phyloP scores from a whole-genome alignment of 1,284 basidiomycete genomes.

The Ceratobasidium sp. region DNA sequence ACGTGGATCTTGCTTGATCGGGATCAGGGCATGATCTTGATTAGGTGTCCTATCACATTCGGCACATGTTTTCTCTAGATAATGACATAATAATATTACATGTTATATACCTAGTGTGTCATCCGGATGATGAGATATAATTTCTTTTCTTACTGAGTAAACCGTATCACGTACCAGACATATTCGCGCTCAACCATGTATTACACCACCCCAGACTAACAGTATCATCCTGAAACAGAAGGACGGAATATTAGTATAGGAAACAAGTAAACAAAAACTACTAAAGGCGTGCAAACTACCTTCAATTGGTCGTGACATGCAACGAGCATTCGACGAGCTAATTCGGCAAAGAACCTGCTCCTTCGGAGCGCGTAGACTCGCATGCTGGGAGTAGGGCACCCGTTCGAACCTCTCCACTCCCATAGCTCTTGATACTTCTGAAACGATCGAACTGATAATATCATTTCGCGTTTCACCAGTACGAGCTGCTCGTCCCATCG shows the following conservation, averaged over 20 bases:
- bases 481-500: slow-evolving; percentile 22
- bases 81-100: no score
- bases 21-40: no score
- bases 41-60: no score
- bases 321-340: no score
- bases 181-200: neutral
- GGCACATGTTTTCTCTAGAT: no score
- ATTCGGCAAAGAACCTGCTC: no score
- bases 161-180: slow-evolving; percentile 9
- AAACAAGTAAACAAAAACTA: neutral
- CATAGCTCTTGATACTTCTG: neutral
- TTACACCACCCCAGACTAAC: neutral
- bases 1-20: no score
- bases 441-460: no score
- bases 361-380: neutral
- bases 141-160: no score
- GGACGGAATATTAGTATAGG: neutral
- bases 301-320: no score
- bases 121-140: no score
- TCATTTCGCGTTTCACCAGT: neutral
- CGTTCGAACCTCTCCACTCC: slow-evolving; percentile 2
- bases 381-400: neutral
- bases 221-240: neutral
- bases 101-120: no score
- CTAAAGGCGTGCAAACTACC: neutral